Percentiles rank a stretch among this genome's conserved stretches.
Conservation (phyloP, 768 basidiomycete genomes). For the Leccinum longicurvipes region DNA sequence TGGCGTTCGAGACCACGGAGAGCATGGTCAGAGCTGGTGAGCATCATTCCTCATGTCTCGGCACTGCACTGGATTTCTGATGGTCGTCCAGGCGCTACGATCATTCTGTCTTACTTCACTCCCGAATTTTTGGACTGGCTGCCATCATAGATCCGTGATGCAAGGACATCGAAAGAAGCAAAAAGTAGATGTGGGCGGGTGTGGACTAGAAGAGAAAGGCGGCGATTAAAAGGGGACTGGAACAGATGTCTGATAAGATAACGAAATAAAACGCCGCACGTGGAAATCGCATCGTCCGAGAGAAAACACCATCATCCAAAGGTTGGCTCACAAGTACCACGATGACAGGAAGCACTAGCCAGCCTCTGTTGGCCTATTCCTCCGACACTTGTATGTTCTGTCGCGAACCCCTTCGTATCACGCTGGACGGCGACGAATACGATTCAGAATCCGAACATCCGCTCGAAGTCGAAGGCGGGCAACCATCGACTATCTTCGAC, state of each 20-base stretch:
- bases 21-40: constrained; percentile 89
- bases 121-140: constrained; percentile 94
- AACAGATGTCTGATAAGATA: neutral
- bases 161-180: neutral
- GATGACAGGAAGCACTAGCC: constrained; percentile 8
- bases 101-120: constrained; percentile 94
- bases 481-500: constrained; percentile 14
- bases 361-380: constrained; percentile 11
- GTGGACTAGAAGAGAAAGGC: neutral
- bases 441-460: constrained; percentile 3
- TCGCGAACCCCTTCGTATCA: constrained; percentile 12
- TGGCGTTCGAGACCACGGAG: constrained; percentile 94
- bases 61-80: constrained; percentile 3
- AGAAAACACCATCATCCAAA: neutral
- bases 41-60: constrained; percentile 20
- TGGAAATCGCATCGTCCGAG: neutral
- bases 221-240: neutral
- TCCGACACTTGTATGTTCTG: constrained; percentile 27
- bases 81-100: constrained; percentile 68
- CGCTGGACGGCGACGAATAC: neutral
- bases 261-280: neutral
- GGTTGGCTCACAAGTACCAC: neutral
- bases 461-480: neutral
- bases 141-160: constrained; percentile 25
- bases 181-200: neutral